A percentile compares a stretch with the other conserved stretches of the same genome.
Evolutionary conservation across 2,329 filamentous ascomycete species (phyloP).

Genomic region (Paecilomyces fulvus): DNA sequence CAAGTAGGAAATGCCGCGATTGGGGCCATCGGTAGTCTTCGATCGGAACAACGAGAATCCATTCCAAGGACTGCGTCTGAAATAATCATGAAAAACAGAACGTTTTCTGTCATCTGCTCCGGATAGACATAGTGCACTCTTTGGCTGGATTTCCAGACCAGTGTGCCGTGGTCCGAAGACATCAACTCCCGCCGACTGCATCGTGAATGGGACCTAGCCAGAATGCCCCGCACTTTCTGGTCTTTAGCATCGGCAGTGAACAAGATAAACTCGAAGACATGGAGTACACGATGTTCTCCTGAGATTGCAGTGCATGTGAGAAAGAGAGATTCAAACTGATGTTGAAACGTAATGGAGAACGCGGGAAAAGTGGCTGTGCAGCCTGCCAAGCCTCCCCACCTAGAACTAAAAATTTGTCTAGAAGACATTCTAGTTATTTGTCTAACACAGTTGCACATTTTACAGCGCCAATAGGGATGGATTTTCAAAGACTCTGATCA

Average conservation of each 20-base stretch:
- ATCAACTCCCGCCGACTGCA: neutral
- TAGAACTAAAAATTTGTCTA: neutral
- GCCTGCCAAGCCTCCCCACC: neutral
- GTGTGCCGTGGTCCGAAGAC: neutral
- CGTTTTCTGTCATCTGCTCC: neutral
- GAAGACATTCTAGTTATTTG: too few species aligned
- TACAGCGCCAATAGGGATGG: too few species aligned
- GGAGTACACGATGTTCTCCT: neutral
- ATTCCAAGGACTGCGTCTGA: neutral
- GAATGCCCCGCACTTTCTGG: neutral
- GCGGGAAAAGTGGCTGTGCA: neutral
- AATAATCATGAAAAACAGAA: neutral
- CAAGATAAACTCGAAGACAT: neutral
- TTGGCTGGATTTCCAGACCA: neutral
- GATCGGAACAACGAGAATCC: neutral
- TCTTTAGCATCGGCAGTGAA: neutral
- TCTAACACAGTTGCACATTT: too few species aligned
- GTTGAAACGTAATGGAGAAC: neutral
- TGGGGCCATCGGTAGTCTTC: neutral
- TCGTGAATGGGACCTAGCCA: neutral
- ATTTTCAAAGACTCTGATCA: too few species aligned
- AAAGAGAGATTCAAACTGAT: neutral
- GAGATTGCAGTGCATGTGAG: neutral
- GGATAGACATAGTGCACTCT: neutral
- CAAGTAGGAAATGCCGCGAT: neutral